Base-by-base conservation (phyloP, 345 rosid genomes). In the Brassica cretica region DNA sequence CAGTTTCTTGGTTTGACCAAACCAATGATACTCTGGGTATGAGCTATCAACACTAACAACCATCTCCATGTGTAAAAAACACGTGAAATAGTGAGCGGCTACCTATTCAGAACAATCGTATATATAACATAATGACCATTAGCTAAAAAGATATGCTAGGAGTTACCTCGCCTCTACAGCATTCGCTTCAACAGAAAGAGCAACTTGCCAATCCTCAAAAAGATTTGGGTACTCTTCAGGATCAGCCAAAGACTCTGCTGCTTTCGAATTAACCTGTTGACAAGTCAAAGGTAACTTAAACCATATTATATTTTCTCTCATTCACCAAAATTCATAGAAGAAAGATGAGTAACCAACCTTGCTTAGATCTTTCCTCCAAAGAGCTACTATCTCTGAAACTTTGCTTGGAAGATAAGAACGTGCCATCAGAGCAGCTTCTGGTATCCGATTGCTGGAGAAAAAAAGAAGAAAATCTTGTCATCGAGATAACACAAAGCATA, bases 361-460 rank as follows among this genome's bases (percentile, higher is more conserved):
- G 84, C 84, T 84, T 33, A 93, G 93, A 82, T 96, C 96, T 81
- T 91, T 88, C 82, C 96, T 96, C 99, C 99, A 96, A 62, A 89
- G 87, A 72, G 93, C 90, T 44, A 91, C 91, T 76, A 96, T 93
- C 84, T 93, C 97, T 14, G 99, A 88, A 82, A 90, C 99, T 84
- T 93, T 96, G 89, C 98, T 93, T 66, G 98, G 99, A 81, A 96
- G 94, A 84, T 93, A 96, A 64, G 99, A 93, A 68, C 98, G 84
- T 27, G 98, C 99, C 97, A 96, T 91, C 80, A 93, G 82, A 82
- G 99, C 98, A 86, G 99, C 99, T 86, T 96, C 99, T 10, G 99
- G 99, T 86, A 93, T 90, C 83, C 99, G 97, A 76, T 93, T 93
- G 80, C 99, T 96, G 85, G 14, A 39, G 37, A 84, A 86, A 71